A percentile compares a stretch with the other conserved stretches of the same genome.
phyloP scores from a whole-genome alignment of 108 stramenopile species.

The Cylindrotheca closterium region DNA sequence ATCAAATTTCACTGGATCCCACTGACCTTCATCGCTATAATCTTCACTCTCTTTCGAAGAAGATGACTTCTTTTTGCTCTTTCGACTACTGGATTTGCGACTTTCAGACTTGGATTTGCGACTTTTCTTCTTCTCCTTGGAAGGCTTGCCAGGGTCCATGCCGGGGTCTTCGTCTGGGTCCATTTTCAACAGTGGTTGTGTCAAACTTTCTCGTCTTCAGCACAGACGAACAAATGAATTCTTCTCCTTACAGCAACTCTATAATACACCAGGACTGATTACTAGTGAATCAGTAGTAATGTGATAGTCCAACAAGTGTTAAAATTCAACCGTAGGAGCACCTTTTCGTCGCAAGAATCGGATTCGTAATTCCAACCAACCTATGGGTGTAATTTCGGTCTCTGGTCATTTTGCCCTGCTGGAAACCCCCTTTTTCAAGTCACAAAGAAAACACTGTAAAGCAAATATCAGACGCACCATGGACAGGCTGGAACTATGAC shows the following conservation, averaged over 20 bases:
- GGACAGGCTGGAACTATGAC: not conserved
- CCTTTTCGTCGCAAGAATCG: too few relatives aligned
- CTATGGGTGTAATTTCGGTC: not conserved
- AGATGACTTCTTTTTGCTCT: not conserved
- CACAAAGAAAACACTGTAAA: too few relatives aligned
- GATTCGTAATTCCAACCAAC: too few relatives aligned
- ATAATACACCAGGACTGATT: too few relatives aligned
- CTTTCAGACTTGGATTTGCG: not conserved
- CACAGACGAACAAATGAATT: too few relatives aligned
- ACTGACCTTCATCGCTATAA: not conserved
- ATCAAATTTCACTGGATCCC: slow-evolving; percentile 24
- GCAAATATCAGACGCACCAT: not conserved
- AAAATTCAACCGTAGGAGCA: too few relatives aligned
- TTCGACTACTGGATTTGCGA: not conserved
- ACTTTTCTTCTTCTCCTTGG: not conserved
- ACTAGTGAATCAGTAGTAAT: too few relatives aligned
- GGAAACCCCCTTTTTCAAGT: not conserved
- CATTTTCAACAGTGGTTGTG: too few relatives aligned
- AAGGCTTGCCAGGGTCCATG: not conserved
- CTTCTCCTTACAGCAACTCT: too few relatives aligned
- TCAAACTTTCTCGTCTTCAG: too few relatives aligned
- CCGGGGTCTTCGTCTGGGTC: not conserved
- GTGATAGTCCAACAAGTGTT: too few relatives aligned
- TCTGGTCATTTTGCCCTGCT: not conserved
- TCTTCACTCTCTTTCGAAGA: not conserved